Evolutionary conservation across 441 rosid species (phyloP).

Genomic region (Daphne laureola): DNA sequence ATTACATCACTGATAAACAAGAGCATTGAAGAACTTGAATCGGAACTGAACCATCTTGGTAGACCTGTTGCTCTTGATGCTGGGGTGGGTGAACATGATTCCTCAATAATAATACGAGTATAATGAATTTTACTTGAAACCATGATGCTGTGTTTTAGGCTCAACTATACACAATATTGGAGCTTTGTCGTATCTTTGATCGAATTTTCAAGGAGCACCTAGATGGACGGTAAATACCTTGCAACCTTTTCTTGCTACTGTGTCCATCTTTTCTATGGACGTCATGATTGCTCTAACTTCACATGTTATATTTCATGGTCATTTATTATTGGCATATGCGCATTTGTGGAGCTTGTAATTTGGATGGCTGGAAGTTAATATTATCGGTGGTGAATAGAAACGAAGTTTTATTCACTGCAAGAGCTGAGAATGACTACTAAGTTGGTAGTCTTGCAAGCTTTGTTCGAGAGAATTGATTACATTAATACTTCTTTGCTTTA

Average conservation of each 20-base stretch:
- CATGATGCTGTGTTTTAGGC: conserved; percentile 38
- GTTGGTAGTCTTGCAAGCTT: no score
- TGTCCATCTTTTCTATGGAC: no score
- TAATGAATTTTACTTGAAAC: conserved; percentile 1
- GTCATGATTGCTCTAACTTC: no score
- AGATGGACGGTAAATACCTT: conserved; percentile 69
- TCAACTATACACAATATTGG: conserved; percentile 73
- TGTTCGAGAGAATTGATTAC: neutral
- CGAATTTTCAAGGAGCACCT: conserved; percentile 85
- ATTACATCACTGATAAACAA: conserved; percentile 55
- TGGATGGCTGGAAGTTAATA: no score
- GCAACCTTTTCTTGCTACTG: no score
- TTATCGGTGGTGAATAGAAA: no score
- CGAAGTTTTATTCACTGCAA: no score
- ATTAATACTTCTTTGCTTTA: neutral
- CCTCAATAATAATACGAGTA: neutral
- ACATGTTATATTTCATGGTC: no score
- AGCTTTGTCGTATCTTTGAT: conserved; percentile 88
- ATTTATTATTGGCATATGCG: no score
- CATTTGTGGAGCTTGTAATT: no score
- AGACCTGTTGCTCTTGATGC: conserved; percentile 78
- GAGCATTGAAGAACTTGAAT: conserved; percentile 68
- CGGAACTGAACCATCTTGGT: conserved; percentile 59
- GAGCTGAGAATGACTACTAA: no score
- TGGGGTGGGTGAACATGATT: conserved; percentile 44